Conservation (phyloP, 306 rosid species). For the Cicer cuneatum region DNA sequence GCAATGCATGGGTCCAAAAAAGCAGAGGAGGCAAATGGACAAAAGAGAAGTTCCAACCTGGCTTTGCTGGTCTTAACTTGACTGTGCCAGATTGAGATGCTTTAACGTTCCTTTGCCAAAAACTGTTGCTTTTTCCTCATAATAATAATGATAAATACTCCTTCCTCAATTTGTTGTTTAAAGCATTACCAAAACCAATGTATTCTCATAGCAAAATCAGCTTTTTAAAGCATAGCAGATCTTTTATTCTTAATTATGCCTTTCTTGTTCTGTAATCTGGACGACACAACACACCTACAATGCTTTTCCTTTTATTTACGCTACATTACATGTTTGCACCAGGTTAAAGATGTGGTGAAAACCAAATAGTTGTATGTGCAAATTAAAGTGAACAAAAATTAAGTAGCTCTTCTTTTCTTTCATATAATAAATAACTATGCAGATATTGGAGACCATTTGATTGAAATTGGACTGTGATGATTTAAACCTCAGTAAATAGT, state of each 20-base stretch:
- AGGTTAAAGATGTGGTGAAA: conserved; percentile 7
- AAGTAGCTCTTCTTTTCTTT: not conserved
- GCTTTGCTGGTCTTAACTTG: conserved; percentile 45
- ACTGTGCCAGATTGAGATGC: conserved; percentile 40
- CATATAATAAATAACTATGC: no score
- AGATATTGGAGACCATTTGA: no score
- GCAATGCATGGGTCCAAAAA: conserved; percentile 38
- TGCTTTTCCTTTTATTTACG: conserved; percentile 30
- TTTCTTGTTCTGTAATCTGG: conserved; percentile 42
- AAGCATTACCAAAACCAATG: conserved; percentile 48
- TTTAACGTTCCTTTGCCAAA: conserved; percentile 30
- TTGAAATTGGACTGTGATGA: no score
- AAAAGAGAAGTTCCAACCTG: conserved; percentile 55
- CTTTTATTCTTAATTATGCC: conserved; percentile 44
- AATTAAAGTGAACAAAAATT: not conserved
- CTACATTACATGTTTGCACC: conserved; percentile 12
- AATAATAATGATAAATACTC: conserved; percentile 27
- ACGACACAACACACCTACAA: conserved; percentile 27
- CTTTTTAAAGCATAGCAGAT: conserved; percentile 39
- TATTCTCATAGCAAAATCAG: conserved; percentile 48
- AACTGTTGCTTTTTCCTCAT: conserved; percentile 29
- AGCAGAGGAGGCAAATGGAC: conserved; percentile 42
- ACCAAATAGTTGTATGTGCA: not conserved
- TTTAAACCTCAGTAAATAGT: no score
- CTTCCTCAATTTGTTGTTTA: conserved; percentile 36